Conservation (phyloP, 805 yeast species). For the Hanseniaspora opuntiae region DNA sequence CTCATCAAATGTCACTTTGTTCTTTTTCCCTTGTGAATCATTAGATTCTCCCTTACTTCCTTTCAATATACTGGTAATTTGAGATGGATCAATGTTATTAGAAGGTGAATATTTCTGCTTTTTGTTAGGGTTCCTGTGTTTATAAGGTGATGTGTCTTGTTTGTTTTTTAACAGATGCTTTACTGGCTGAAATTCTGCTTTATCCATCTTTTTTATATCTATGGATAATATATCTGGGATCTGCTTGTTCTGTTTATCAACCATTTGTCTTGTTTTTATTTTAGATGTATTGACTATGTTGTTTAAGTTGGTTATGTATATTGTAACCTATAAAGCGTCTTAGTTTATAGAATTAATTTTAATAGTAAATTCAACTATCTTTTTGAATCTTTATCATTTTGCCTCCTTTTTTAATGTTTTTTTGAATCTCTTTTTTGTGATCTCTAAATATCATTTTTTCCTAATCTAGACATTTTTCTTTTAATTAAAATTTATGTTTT, state of each 20-base stretch:
- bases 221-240: not conserved
- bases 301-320: no score
- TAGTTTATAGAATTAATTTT: no score
- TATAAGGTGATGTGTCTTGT: not conserved
- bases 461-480: no score
- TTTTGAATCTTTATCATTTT: no score
- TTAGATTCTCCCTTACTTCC: not conserved
- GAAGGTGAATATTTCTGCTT: conserved; percentile 1
- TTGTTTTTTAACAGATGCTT: not conserved
- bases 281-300: no score
- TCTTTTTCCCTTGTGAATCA: not conserved
- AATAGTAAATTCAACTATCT: no score
- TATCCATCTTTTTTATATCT: not conserved
- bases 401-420: no score
- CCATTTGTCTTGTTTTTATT: no score
- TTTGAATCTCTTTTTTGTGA: no score
- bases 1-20: conserved; percentile 4
- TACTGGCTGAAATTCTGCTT: not conserved
- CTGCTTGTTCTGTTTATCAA: not conserved
- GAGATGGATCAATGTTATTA: not conserved
- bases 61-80: conserved; percentile 1
- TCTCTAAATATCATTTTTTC: no score
- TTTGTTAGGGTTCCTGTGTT: not conserved
- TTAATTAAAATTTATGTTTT: no score
- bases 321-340: no score